Conservation (phyloP, 768 basidiomycete species). For the Boletales sp. region DNA sequence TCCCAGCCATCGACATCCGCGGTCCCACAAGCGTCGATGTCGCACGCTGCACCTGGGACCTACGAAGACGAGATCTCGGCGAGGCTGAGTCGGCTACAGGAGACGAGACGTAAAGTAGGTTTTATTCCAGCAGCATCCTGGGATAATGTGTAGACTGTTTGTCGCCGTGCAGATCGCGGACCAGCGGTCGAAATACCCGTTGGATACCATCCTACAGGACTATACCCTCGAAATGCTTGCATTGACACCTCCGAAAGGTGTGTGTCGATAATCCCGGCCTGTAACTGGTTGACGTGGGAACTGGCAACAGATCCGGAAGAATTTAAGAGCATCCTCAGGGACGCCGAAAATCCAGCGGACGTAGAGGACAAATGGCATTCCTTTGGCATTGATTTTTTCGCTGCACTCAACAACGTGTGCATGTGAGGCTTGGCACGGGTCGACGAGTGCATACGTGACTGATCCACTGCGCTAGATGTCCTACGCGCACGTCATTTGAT, state of each 20-base stretch:
- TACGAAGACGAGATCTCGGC: constrained; percentile 10
- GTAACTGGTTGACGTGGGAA: not conserved
- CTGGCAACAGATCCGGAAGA: constrained; percentile 9
- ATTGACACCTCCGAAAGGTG: constrained; percentile 18
- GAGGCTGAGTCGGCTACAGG: constrained; percentile 16
- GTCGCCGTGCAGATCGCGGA: constrained; percentile 16
- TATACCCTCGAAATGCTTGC: constrained; percentile 25
- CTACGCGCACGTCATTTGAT: constrained; percentile 15
- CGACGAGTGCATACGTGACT: not conserved
- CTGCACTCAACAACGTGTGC: constrained; percentile 3
- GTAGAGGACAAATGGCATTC: constrained; percentile 17
- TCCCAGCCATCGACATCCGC: constrained; percentile 5
- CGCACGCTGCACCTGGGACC: not conserved
- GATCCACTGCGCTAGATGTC: not conserved
- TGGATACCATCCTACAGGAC: constrained; percentile 19
- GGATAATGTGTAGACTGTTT: not conserved
- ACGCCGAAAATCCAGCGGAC: constrained; percentile 12
- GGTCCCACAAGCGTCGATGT: constrained; percentile 9
- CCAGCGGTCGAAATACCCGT: not conserved
- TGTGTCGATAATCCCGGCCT: too few relatives aligned
- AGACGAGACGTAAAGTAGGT: constrained; percentile 19
- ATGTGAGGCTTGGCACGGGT: constrained; percentile 10
- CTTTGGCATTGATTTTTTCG: constrained; percentile 20
- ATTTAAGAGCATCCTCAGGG: constrained; percentile 13
- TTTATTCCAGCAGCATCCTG: not conserved